A percentile compares a stretch with the other conserved stretches of the same genome.
phyloP scores from a whole-genome alignment of 1,139 yeast genomes.

The Fermentozyma sake region DNA sequence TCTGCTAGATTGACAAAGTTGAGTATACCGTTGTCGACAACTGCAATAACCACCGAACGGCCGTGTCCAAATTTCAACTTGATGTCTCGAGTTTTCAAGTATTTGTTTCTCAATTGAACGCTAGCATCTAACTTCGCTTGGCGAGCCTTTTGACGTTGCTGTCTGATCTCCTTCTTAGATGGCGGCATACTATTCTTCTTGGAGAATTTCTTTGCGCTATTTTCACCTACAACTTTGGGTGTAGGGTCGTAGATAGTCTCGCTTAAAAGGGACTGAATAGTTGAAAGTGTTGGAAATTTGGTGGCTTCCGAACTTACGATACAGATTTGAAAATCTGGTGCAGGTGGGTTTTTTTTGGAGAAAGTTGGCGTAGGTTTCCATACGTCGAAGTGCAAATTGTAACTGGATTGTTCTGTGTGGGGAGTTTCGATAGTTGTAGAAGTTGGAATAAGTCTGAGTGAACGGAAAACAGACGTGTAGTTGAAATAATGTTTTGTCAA shows the following conservation, averaged over 20 bases:
- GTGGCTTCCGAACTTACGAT: constrained; percentile 50
- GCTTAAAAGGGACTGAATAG: constrained; percentile 28
- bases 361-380: constrained; percentile 82
- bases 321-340: constrained; percentile 72
- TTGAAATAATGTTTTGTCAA: constrained; percentile 28
- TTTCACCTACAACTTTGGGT: background rate
- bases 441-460: constrained; percentile 28
- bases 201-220: constrained; percentile 4
- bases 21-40: constrained; percentile 68
- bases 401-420: no score
- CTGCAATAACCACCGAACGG: constrained; percentile 54
- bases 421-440: constrained; percentile 1
- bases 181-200: constrained; percentile 10
- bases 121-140: constrained; percentile 22
- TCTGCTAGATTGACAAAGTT: constrained; percentile 61
- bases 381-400: no score
- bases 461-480: constrained; percentile 35
- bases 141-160: constrained; percentile 21
- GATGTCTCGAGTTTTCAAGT: constrained; percentile 24
- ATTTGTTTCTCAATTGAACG: constrained; percentile 21
- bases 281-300: constrained; percentile 49
- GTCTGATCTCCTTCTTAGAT: constrained; percentile 14
- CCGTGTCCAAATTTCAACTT: constrained; percentile 40
- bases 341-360: constrained; percentile 56
- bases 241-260: constrained; percentile 14